phyloP scores from a whole-genome alignment of 768 basidiomycete genomes.

The Boletus tomentosulus region DNA sequence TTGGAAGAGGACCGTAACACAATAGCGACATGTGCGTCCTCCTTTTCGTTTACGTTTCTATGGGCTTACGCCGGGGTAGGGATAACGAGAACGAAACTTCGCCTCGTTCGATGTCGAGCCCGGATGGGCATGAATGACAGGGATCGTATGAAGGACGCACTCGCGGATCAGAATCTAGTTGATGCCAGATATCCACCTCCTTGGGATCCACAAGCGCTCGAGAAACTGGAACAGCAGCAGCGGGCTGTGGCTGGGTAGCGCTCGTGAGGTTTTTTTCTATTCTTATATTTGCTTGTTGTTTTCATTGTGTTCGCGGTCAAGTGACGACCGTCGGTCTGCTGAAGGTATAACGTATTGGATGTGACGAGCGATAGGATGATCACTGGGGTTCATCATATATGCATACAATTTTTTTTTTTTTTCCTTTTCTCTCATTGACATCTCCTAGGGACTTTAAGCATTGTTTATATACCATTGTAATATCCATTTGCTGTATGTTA shows the following conservation, averaged over 20 bases:
- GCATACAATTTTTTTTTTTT: not conserved
- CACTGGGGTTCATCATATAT: not conserved
- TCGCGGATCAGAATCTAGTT: conserved; percentile 74
- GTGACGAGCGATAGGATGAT: not conserved
- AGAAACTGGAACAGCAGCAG: conserved; percentile 27
- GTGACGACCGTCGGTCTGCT: not conserved
- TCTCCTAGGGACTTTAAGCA: conserved; percentile 6
- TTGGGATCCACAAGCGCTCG: conserved; percentile 51
- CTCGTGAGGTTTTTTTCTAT: conserved; percentile 1
- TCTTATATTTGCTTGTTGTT: not conserved
- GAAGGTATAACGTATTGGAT: conserved; percentile 1
- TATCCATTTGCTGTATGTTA: conserved; percentile 24
- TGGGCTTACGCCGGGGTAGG: conserved; percentile 37
- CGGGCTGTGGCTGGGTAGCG: conserved; percentile 12
- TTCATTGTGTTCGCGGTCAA: not conserved
- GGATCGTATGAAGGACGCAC: conserved; percentile 71
- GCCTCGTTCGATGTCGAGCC: conserved; percentile 71
- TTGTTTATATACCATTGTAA: conserved; percentile 17
- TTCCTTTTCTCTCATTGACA: not conserved
- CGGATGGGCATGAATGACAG: conserved; percentile 74
- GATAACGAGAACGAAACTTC: conserved; percentile 83
- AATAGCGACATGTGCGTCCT: conserved; percentile 64
- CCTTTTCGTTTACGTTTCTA: not conserved
- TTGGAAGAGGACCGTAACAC: conserved; percentile 79
- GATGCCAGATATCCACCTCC: conserved; percentile 71